Base-by-base conservation (phyloP, 805 yeast species). In the Kurtzmaniella fragi region DNA sequence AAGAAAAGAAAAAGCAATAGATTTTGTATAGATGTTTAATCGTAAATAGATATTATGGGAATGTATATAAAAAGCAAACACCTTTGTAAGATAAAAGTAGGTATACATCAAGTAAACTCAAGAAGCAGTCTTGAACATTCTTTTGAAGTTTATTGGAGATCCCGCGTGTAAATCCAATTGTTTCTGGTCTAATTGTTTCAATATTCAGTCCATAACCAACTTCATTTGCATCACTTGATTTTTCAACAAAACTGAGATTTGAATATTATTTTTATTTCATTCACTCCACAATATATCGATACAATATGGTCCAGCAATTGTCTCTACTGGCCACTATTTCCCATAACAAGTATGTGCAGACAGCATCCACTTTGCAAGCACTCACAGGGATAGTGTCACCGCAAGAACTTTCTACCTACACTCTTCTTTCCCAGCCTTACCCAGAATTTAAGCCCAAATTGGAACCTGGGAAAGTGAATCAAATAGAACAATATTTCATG, bases 381-480 rank as follows among this genome's bases (percentile, higher is more conserved):
- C 60, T 77, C 37, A 75, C 81, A 0, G 82, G 82, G 3, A 47
- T 63, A 31, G 61, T 67, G 43, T 47, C 53, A 2, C 77, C 79
- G 1, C 72, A 66, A 44, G 56, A 56, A 3, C 59, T 75, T 16
- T 53, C 75, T 15, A 69, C 73, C 3, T 78, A 77, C 49, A 67
- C 78, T 4, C 61, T 75, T 14, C 56, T 73, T 9, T 57, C 78
- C 32, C 71, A 64, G 45, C 82, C 82, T 2, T 66, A 65, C 50
- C 65, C 67, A 44, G 70, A 71, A 17, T 77, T 72, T 61, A 65
- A 62, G 36, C 82, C 82, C 14, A 76, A 75, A 46, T 63, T 67
- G 37, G 72, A 67, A 46, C 75, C 79, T 0, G 80, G 81, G 2
- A 77, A 76, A 50, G 69, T 75, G 41, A 73, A 71, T 46, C 82